Base-by-base conservation (phyloP, 352 stramenopile genomes). In the Pythium brassicae region DNA sequence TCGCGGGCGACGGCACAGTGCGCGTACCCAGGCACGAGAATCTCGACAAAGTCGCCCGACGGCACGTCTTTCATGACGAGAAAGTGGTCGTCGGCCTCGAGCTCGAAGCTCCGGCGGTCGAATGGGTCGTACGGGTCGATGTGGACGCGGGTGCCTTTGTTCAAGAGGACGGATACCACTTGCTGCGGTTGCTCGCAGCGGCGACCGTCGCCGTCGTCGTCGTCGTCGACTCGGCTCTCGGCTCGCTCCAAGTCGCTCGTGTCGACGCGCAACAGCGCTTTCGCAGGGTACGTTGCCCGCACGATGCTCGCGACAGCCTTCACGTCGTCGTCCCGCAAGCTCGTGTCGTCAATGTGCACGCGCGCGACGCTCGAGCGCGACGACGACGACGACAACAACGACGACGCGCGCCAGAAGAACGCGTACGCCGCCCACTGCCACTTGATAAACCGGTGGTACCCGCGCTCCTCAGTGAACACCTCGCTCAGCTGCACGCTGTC, bases 351-450 rank as follows among this genome's bases (percentile, higher is more conserved):
- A 27, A 63, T 59, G 34, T 32, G 43, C 17, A 63, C 12, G 23
- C 44, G 47, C 14, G 42, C 29, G 20, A 63, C 27, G 4, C 35
- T 22, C 11, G 50, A 54, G 10, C 39, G 48, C 17, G 25, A 23
- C 29, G 44, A 53, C 17, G 53, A n/a, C n/a, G n/a, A n/a, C n/a
- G n/a, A n/a, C n/a, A n/a, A n/a, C 23, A 15, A 9, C 9, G 27
- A 22, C 23, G 50, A 47, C n/a, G 51, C 57, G 4, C 32, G 42
- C 25, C 57, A 40, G 50, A 63, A 63, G 34, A 63, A 59, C n/a
- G 57, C 57, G 34, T 54, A 63, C 26, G 57, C 57, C 4, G 27
- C 17, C 57, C 57, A 63, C 34, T 63, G 50, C 57, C 57, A 63
- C 45, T 58, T 59, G 50, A 32, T 32, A 15, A 50, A 49, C n/a